phyloP scores from a whole-genome alignment of 75 land plant genomes.

The Sequoiadendron giganteum region DNA sequence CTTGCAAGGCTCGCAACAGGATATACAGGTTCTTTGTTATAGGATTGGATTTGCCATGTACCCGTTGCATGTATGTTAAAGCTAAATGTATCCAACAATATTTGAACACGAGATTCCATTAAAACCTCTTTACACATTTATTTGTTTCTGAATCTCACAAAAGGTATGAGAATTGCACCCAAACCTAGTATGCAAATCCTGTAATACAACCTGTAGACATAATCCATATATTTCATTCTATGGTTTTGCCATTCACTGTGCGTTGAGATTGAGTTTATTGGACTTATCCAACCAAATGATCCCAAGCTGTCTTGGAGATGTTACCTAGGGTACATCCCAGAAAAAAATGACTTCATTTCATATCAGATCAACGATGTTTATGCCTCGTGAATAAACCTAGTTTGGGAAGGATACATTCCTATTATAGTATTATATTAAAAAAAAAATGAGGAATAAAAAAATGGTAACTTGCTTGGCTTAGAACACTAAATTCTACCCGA shows the following conservation, averaged over 20 bases:
- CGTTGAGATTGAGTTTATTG: not conserved
- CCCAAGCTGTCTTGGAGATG: not conserved
- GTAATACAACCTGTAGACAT: not conserved
- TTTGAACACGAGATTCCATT: too few species aligned
- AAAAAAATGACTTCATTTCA: not conserved
- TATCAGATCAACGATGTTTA: not conserved
- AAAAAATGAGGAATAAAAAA: not conserved
- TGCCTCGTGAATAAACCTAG: not conserved
- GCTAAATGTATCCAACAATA: not conserved
- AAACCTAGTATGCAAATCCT: not conserved
- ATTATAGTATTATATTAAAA: not conserved
- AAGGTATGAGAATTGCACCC: not conserved
- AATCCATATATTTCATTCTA: not conserved
- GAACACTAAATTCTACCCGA: not conserved
- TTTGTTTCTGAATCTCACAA: not conserved
- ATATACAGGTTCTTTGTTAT: not conserved
- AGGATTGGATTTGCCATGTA: not conserved
- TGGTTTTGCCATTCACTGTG: not conserved
- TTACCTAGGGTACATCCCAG: not conserved
- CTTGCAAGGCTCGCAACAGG: too few species aligned
- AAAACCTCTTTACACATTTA: too few species aligned
- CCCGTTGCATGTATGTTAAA: not conserved
- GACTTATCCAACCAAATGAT: not conserved
- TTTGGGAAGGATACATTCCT: not conserved
- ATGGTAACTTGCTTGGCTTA: not conserved